phyloP scores from a whole-genome alignment of 495 filamentous ascomycete genomes.

The Penicillium cosmopolitanum region DNA sequence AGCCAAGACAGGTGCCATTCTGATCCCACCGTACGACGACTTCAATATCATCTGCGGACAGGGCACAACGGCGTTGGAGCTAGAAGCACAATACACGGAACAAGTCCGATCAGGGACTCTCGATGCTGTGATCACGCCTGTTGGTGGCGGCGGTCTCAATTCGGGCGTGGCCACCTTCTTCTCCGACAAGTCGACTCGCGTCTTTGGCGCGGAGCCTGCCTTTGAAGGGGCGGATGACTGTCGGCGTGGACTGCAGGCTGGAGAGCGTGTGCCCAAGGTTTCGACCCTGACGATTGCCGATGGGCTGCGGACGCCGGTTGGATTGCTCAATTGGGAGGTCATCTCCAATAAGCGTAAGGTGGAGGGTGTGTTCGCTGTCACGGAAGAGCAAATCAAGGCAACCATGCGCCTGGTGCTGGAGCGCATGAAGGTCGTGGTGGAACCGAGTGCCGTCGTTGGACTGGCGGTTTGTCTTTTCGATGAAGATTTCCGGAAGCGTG shows the following conservation, averaged over 20 bases:
- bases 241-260: slow-evolving; percentile 64
- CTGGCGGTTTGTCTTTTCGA: slow-evolving; percentile 83
- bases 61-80: slow-evolving; percentile 85
- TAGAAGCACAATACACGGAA: slow-evolving; percentile 69
- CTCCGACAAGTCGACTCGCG: slow-evolving; percentile 62
- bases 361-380: slow-evolving; percentile 72
- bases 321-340: slow-evolving; percentile 75
- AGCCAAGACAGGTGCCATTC: slow-evolving; percentile 67
- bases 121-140: slow-evolving; percentile 82
- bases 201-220: slow-evolving; percentile 91
- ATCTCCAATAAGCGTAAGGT: slow-evolving; percentile 77
- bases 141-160: slow-evolving; percentile 89
- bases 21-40: slow-evolving; percentile 92
- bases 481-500: slow-evolving; percentile 75
- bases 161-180: slow-evolving; percentile 80
- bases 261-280: slow-evolving; percentile 65
- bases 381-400: slow-evolving; percentile 78
- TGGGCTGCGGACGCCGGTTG: slow-evolving; percentile 84
- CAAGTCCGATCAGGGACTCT: slow-evolving; percentile 39
- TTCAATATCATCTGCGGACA: slow-evolving; percentile 89
- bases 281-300: slow-evolving; percentile 85
- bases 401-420: slow-evolving; percentile 82
- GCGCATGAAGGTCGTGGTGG: slow-evolving; percentile 88
- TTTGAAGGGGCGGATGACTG: slow-evolving; percentile 87
- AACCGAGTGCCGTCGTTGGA: slow-evolving; percentile 86